Evolutionary conservation across 2,329 filamentous ascomycete species (phyloP), one percentile per base, ranked within the genome.

Genomic region (Coniochaeta hoffmannii): DNA sequence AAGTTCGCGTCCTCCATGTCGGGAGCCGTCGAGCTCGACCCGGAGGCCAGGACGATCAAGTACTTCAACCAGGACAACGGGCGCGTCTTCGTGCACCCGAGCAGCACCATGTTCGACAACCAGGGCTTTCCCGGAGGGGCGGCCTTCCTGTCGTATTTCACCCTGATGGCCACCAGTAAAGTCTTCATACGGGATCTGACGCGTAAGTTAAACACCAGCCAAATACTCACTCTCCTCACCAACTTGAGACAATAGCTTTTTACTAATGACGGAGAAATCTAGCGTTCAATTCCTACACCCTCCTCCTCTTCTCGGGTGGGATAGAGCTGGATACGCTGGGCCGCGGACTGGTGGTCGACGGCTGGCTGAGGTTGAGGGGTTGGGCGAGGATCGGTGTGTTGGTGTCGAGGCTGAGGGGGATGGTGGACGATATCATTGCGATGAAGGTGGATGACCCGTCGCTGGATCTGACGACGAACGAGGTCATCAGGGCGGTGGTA

Each of bases 321-420:
- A 90, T 97, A 53, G 83, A 85, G 57, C 82, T 97, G 3, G 94
- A 97, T 71, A 96, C 91, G 0, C 76, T 91, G 44, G 93, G 93
- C 6, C 79, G 92, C 22, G 94, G 94, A 0, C 74, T 99, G 17
- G 76, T 97, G 3, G 89, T 99, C 3, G 94, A 97, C 71, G 91
- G 90, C 53, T 97, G 93, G 94, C 76, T 97, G 54, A 71, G 78
- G 34, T 74, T 99, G 31, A 81, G 90, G 24, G 94, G 94, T 1
- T 99, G 94, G 94, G 93, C 94, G 1, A 82, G 94, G 50, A 94
- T 99, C 60, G 94, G 93, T 30, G 93, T 97, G 12, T 71, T 99
- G 62, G 87, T 96, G 2, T 89, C 87, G 49, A 79, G 93, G 59
- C 71, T 99, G 61, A 80, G 94, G 59, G 85, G 85, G 56, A 89